Evolutionary conservation across 441 rosid species (phyloP).

Genomic region (Biscutella laevigata): DNA sequence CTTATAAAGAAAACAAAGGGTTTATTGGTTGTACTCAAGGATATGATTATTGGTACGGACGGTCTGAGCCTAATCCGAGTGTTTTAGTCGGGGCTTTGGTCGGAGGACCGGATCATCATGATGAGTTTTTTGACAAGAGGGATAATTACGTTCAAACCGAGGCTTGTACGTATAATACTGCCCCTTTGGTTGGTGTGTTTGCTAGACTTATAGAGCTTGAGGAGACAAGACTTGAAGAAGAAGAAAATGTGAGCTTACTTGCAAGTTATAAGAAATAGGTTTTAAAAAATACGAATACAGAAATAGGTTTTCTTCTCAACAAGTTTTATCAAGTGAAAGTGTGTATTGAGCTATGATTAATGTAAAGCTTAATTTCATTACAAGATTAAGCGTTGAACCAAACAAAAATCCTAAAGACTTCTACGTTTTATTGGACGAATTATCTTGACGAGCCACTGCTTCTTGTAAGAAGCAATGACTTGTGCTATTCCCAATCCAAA

Average conservation of each 20-base stretch:
- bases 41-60: constrained; percentile 67
- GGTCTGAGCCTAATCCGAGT: constrained; percentile 62
- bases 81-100: constrained; percentile 78
- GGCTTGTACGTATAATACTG: constrained; percentile 94
- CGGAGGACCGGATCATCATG: constrained; percentile 73
- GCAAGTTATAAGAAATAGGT: constrained; percentile 46
- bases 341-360: too few species aligned
- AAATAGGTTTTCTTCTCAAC: too few species aligned
- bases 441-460: not conserved
- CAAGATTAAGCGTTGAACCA: too few species aligned
- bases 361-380: too few species aligned
- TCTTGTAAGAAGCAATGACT: not conserved
- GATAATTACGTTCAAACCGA: constrained; percentile 77
- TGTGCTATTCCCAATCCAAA: not conserved
- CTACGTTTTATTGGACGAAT: too few species aligned
- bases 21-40: constrained; percentile 98
- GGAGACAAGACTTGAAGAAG: constrained; percentile 29
- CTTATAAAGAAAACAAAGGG: constrained; percentile 64
- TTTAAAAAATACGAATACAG: too few species aligned
- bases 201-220: constrained; percentile 52
- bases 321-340: too few species aligned
- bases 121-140: constrained; percentile 56
- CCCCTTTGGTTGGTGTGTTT: constrained; percentile 82
- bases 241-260: constrained; percentile 32
- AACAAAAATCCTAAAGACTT: too few species aligned